Evolutionary conservation across 2,329 filamentous ascomycete species (phyloP), one percentile per base, ranked within the genome.

Genomic region (Phialophora expanda): DNA sequence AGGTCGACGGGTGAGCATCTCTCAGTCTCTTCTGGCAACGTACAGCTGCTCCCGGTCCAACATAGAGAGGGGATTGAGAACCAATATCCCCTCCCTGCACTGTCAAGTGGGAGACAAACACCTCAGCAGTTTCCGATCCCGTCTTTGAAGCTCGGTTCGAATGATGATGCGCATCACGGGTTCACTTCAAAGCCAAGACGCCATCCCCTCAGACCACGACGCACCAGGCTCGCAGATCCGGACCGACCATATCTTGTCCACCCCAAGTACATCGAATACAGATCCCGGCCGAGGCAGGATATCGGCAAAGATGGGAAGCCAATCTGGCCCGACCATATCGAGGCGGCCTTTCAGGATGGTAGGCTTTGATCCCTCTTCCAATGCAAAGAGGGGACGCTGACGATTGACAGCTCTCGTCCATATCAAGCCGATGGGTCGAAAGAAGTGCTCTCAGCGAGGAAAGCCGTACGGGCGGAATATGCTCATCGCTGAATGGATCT

Each of bases 381-480:
- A 22, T 17, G 8, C 76, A 66, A 71, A 30, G 8, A 53, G 26
- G 38, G 41, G 57, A 30, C 24, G 22, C 60, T 69, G 26, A 66
- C 58, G 12, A 28, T 48, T 17, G 65, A 74, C 75, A 78, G 80
- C 85, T 22, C 80, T 88, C 17, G 80, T 82, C 69, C 84, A 82
- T 72, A 85, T 81, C 66, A 78, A 82, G 59, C 85, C 85, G 1
- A 86, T 87, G 81, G 86, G 86, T 12, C 81, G 85, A 26, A 80
- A 80, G 70, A 86, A 88, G 74, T 78, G 77, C 75, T 80, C 79
- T 24, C 77, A 80, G 69, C 76, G 84, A 63, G 83, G 82, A 54
- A 84, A 85, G 73, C 82, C 80, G 20, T 82, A 83, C 68, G 86
- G 86, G 28, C 83, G 86, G 46, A 89, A 89, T 72, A 86, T 88